These are phyloP conservation scores for Scenedesmus sp. DNA, from an alignment of 163 green algal species.

Conservation along the genomic window DNA sequence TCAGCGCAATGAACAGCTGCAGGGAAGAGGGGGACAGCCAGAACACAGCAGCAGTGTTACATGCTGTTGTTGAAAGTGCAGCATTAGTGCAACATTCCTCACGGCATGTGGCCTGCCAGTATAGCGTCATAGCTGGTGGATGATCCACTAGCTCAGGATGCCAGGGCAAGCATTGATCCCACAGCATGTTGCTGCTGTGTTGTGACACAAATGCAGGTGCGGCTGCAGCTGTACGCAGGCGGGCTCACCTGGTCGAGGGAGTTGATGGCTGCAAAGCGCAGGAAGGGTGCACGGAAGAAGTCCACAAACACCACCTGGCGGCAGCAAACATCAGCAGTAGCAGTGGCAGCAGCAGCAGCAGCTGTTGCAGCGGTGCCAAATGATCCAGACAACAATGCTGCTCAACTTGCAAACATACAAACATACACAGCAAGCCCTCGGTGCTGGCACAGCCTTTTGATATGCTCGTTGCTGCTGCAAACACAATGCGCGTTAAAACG, in stretches of 20 bases:
- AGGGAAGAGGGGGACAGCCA: neutral
- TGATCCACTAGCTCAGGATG: too few relatives aligned
- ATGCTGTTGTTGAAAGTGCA: too few relatives aligned
- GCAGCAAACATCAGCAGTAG: neutral
- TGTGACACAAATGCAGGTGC: too few relatives aligned
- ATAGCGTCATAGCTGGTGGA: too few relatives aligned
- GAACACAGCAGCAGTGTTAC: neutral
- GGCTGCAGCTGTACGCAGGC: neutral
- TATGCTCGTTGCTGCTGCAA: too few relatives aligned
- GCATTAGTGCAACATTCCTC: neutral
- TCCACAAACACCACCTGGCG: constrained; percentile 18
- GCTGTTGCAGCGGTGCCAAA: neutral
- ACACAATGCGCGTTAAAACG: too few relatives aligned
- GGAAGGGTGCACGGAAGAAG: constrained; percentile 33
- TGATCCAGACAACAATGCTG: too few relatives aligned
- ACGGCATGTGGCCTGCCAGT: neutral
- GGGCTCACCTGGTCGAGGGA: constrained; percentile 43
- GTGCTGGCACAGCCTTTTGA: too few relatives aligned
- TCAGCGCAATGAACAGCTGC: neutral
- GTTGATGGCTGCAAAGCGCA: constrained; percentile 23
- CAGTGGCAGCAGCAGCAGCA: neutral
- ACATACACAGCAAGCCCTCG: too few relatives aligned
- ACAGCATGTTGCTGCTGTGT: too few relatives aligned
- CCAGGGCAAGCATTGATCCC: too few relatives aligned
- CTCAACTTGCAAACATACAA: too few relatives aligned